A percentile compares a stretch with the other conserved stretches of the same genome.
These are phyloP conservation scores for Medicago lupulina DNA, from an alignment of 306 rosid genomes.

Conservation along the genomic window DNA sequence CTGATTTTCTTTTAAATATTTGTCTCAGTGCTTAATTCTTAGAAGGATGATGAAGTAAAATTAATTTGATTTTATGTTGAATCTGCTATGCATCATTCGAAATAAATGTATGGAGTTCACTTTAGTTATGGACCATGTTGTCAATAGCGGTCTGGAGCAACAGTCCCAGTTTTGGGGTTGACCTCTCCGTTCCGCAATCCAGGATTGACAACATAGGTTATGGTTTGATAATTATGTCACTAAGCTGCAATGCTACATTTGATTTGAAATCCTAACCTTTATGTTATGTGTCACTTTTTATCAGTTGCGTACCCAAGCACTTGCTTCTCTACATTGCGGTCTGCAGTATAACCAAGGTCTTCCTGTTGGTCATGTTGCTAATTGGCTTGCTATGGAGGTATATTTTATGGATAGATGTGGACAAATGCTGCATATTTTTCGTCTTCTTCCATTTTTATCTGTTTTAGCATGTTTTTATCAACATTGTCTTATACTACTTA, in stretches of 20 bases:
- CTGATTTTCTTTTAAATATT: constrained; percentile 7
- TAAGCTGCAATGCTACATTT: constrained; percentile 26
- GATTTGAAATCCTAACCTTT: constrained; percentile 33
- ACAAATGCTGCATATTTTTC: constrained; percentile 31
- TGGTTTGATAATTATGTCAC: constrained; percentile 27
- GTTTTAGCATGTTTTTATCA: constrained; percentile 30
- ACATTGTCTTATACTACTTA: constrained; percentile 38
- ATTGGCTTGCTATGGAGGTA: constrained; percentile 99
- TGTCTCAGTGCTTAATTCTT: constrained; percentile 21
- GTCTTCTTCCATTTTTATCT: background rate
- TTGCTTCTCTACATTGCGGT: constrained; percentile 92
- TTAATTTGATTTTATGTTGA: constrained; percentile 24
- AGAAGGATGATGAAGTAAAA: constrained; percentile 22
- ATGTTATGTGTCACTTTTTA: constrained; percentile 46
- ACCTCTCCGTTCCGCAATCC: background rate
- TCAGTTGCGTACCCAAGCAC: constrained; percentile 94
- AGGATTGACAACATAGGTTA: background rate
- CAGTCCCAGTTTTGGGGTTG: constrained; percentile 1
- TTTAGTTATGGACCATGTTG: constrained; percentile 14
- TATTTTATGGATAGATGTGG: constrained; percentile 40
- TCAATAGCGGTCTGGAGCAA: background rate
- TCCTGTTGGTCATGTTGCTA: constrained; percentile 73
- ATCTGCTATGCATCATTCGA: constrained; percentile 19
- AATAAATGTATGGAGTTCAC: constrained; percentile 33
- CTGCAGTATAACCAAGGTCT: constrained; percentile 91